Evolutionary conservation across 345 rosid species (phyloP).

Genomic region (Hevea brasiliensis): DNA sequence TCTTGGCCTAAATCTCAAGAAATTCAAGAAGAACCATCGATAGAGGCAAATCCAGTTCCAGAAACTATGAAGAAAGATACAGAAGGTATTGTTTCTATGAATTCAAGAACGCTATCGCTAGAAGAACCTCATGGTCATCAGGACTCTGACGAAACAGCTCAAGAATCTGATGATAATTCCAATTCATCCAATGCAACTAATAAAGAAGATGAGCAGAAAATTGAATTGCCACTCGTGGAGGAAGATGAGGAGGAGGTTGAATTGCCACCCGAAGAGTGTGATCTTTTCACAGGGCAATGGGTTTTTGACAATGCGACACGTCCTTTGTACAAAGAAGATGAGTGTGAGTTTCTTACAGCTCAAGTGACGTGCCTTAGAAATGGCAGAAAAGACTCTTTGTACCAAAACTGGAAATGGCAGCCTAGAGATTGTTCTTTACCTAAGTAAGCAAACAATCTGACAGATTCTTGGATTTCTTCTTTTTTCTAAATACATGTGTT

Average conservation of each 20-base stretch:
- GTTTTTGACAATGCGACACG: slow-evolving; percentile 58
- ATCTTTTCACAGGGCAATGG: slow-evolving; percentile 87
- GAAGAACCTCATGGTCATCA: slow-evolving; percentile 30
- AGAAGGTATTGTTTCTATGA: slow-evolving; percentile 16
- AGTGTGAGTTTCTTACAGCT: slow-evolving; percentile 75
- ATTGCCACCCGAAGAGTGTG: slow-evolving; percentile 76
- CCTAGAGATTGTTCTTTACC: slow-evolving; percentile 86
- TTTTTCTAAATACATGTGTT: neutral
- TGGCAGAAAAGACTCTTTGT: slow-evolving; percentile 79
- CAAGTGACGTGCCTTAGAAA: slow-evolving; percentile 91
- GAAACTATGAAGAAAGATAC: slow-evolving; percentile 34
- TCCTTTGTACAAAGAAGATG: slow-evolving; percentile 79
- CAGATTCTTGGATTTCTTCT: neutral
- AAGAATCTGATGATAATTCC: slow-evolving; percentile 24
- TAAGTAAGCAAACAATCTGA: slow-evolving; percentile 36
- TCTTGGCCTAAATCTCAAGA: slow-evolving; percentile 51
- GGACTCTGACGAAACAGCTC: slow-evolving; percentile 18
- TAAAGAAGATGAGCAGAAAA: slow-evolving; percentile 33
- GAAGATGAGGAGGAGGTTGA: slow-evolving; percentile 50
- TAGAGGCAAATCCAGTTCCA: slow-evolving; percentile 29
- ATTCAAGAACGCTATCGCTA: slow-evolving; percentile 34
- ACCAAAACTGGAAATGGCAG: slow-evolving; percentile 97
- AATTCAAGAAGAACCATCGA: slow-evolving; percentile 29
- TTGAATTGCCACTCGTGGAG: slow-evolving; percentile 25
- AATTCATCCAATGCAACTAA: slow-evolving; percentile 3